Evolutionary conservation across 2,329 filamentous ascomycete species (phyloP).

Genomic region (Colletotrichum sp.): DNA sequence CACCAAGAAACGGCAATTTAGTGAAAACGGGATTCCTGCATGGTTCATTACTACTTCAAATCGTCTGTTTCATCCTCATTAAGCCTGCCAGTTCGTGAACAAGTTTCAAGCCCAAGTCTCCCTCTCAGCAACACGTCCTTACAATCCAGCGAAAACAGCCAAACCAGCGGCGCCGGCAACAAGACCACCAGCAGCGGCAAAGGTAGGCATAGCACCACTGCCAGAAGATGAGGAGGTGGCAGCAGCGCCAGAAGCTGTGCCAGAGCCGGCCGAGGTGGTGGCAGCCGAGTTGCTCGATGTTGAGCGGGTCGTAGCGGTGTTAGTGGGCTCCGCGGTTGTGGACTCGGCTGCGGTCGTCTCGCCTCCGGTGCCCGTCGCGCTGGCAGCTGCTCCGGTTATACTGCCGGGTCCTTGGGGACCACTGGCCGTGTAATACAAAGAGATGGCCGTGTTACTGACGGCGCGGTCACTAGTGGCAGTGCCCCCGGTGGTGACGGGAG

Average conservation of each 20-base stretch:
- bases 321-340: neutral
- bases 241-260: neutral
- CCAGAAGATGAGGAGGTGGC: constrained; percentile 10
- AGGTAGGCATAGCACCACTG: constrained; percentile 29
- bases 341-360: neutral
- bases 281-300: neutral
- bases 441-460: constrained; percentile 41
- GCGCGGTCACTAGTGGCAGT: constrained; percentile 36
- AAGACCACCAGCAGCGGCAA: constrained; percentile 28
- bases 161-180: constrained; percentile 29
- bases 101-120: neutral
- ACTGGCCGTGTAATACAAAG: constrained; percentile 45
- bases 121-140: neutral
- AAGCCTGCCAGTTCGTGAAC: neutral
- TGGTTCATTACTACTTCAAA: neutral
- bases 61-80: neutral
- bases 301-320: neutral
- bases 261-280: neutral
- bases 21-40: neutral
- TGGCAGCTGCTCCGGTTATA: constrained; percentile 45
- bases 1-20: neutral
- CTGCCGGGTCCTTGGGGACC: constrained; percentile 41
- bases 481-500: constrained; percentile 32
- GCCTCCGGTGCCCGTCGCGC: constrained; percentile 33
- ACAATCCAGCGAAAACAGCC: constrained; percentile 32